phyloP scores from a whole-genome alignment of 129 eudicot genomes.

The Flaveria bidentis region DNA sequence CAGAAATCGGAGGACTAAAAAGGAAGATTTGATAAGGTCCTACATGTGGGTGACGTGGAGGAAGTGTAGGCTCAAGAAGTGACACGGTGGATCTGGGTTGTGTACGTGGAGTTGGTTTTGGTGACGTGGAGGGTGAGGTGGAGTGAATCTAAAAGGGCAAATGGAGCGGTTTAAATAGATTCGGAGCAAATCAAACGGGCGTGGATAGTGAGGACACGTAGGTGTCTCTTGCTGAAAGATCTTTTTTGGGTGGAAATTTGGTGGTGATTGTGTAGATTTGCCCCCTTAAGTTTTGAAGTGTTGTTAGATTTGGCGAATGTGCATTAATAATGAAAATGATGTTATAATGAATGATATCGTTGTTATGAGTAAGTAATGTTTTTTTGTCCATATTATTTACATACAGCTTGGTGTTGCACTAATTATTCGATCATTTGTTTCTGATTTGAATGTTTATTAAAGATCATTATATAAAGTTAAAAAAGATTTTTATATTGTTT shows the following conservation, averaged over 20 bases:
- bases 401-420: too few species aligned
- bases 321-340: background rate
- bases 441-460: too few species aligned
- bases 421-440: too few species aligned
- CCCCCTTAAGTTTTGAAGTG: slow-evolving; percentile 17
- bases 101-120: slow-evolving; percentile 11
- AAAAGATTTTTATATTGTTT: too few species aligned
- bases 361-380: too few species aligned
- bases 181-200: slow-evolving; percentile 24
- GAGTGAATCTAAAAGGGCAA: slow-evolving; percentile 37
- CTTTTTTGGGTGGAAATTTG: slow-evolving; percentile 7
- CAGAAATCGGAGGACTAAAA: slow-evolving; percentile 27
- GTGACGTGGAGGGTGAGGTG: slow-evolving; percentile 31
- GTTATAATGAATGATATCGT: background rate
- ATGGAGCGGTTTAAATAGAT: slow-evolving; percentile 32
- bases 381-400: too few species aligned
- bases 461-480: too few species aligned
- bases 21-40: slow-evolving; percentile 21
- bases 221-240: slow-evolving; percentile 24
- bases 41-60: slow-evolving; percentile 42
- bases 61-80: slow-evolving; percentile 16
- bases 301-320: background rate
- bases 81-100: slow-evolving; percentile 28
- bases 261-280: background rate
- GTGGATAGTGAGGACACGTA: slow-evolving; percentile 30